Conservation (phyloP, 2,329 filamentous ascomycete genomes). For the Venturia aucupariae region DNA sequence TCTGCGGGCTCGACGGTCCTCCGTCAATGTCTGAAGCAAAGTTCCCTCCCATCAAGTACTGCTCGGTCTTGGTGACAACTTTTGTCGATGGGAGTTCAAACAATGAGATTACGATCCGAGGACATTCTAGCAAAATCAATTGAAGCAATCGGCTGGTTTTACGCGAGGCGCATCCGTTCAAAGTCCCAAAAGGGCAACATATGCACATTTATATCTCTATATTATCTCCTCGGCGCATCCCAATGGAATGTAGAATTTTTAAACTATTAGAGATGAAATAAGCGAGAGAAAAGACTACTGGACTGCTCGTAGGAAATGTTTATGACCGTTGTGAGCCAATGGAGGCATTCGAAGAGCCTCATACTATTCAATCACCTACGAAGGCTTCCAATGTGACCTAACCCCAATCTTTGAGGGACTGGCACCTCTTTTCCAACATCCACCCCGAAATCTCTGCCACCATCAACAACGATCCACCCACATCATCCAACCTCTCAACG, state of each 20-base stretch:
- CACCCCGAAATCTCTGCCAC: constrained; percentile 3
- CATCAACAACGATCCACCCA: constrained; percentile 10
- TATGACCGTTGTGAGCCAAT: neutral
- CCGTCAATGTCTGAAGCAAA: neutral
- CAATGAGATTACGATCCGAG: neutral
- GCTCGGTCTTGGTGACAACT: neutral
- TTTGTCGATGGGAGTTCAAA: neutral
- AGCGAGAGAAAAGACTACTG: neutral
- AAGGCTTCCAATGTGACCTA: neutral
- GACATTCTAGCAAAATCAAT: neutral
- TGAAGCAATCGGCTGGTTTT: neutral
- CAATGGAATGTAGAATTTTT: neutral
- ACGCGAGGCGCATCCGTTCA: constrained; percentile 1
- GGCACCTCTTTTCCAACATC: neutral
- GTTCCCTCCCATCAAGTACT: neutral
- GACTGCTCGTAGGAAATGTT: neutral
- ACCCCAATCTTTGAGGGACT: constrained; percentile 4
- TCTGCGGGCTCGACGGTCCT: neutral
- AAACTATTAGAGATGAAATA: neutral
- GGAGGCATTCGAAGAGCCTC: neutral
- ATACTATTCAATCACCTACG: neutral
- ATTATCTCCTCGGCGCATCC: neutral
- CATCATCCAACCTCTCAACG: neutral
- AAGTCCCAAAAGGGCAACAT: neutral
- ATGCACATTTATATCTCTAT: constrained; percentile 1